Percentiles rank a stretch among this genome's conserved stretches.
These are phyloP conservation scores for Diatrype stigma DNA, from an alignment of 2,329 filamentous ascomycete genomes.

Conservation along the genomic window DNA sequence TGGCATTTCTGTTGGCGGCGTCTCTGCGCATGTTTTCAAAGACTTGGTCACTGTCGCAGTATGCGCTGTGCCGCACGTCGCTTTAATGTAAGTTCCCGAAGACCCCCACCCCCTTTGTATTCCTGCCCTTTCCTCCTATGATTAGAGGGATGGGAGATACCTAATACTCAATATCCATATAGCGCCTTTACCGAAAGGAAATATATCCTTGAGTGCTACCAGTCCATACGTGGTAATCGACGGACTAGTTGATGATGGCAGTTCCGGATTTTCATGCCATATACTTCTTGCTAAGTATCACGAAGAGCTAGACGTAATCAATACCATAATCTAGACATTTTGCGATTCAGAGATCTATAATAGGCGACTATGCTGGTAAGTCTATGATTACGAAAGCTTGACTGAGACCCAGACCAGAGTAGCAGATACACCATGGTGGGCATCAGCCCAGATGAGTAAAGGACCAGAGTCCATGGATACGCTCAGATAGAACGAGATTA, in stretches of 20 bases:
- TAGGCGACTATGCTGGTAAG: no score
- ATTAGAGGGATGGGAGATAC: constrained; percentile 8
- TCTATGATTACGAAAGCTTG: no score
- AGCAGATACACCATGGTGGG: no score
- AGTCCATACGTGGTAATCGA: constrained; percentile 34
- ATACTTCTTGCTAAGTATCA: no score
- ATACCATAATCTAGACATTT: background rate
- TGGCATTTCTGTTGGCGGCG: constrained; percentile 22
- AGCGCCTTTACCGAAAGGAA: constrained; percentile 52
- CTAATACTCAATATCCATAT: constrained; percentile 3
- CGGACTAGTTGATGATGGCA: constrained; percentile 7
- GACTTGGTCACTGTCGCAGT: constrained; percentile 45
- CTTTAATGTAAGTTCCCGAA: constrained; percentile 55
- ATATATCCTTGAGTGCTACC: constrained; percentile 49
- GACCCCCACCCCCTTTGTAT: no score
- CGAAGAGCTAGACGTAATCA: no score
- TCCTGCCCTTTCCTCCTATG: no score
- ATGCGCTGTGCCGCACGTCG: constrained; percentile 47
- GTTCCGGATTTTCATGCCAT: no score
- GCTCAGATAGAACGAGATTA: no score
- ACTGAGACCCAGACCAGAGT: no score
- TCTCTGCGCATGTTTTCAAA: constrained; percentile 29
- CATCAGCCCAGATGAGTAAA: no score
- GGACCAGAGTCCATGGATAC: no score
- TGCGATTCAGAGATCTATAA: background rate